These are phyloP conservation scores for Tephrocybe rancida DNA, from an alignment of 768 basidiomycete species.

Conservation along the genomic window DNA sequence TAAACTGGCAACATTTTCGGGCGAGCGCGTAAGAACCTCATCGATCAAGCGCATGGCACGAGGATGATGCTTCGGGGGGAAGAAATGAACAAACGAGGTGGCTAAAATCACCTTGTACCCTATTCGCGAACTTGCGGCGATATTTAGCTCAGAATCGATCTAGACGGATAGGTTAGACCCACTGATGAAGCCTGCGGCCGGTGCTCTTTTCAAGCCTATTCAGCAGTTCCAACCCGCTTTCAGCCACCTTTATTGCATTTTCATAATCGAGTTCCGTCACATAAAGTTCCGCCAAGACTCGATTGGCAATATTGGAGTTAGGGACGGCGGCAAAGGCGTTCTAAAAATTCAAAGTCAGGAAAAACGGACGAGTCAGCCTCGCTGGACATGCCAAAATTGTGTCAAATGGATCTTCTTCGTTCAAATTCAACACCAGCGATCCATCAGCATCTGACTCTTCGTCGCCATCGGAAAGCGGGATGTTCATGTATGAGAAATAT, in stretches of 20 bases:
- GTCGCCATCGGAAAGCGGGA: slow-evolving; percentile 40
- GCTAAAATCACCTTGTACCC: slow-evolving; percentile 75
- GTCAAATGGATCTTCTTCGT: slow-evolving; percentile 60
- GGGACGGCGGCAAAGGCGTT: slow-evolving; percentile 52
- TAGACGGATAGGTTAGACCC: slow-evolving; percentile 19
- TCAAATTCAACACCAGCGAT: slow-evolving; percentile 28
- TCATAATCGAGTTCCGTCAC: slow-evolving; percentile 71
- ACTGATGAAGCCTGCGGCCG: slow-evolving; percentile 57
- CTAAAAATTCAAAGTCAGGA: slow-evolving; percentile 32
- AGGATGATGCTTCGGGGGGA: slow-evolving; percentile 87
- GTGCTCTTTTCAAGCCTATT: slow-evolving; percentile 54
- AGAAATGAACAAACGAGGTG: slow-evolving; percentile 80
- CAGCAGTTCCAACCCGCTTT: slow-evolving; percentile 66
- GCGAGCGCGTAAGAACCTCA: slow-evolving; percentile 64
- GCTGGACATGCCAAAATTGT: slow-evolving; percentile 57
- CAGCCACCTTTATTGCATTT: slow-evolving; percentile 69
- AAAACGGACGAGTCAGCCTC: background rate
- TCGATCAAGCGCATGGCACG: slow-evolving; percentile 77
- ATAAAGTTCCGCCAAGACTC: slow-evolving; percentile 69
- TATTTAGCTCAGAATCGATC: background rate
- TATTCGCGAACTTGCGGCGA: slow-evolving; percentile 52
- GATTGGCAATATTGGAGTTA: slow-evolving; percentile 66
- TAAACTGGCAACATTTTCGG: slow-evolving; percentile 64
- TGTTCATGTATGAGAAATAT: slow-evolving; percentile 67
- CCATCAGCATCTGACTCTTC: slow-evolving; percentile 36